These are phyloP conservation scores for Lolium perenne DNA, from an alignment of 176 grass and related monocot genomes.

Conservation along the genomic window DNA sequence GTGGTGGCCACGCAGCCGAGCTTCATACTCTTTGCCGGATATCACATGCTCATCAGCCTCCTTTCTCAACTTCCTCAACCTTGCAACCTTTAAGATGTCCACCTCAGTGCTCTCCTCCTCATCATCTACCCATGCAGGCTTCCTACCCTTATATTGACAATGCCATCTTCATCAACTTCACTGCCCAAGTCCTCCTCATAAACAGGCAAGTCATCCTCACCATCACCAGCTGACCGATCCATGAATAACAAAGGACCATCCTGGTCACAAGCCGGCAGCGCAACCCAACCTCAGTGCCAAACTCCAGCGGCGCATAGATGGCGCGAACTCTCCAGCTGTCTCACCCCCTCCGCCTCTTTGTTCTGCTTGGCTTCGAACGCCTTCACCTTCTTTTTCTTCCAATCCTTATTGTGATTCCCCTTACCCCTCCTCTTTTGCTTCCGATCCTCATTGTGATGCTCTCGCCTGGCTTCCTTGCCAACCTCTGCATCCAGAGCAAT, in stretches of 20 bases:
- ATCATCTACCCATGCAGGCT: conserved; percentile 73
- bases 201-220: conserved; percentile 23
- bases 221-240: conserved; percentile 51
- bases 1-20: conserved; percentile 61
- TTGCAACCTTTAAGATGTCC: conserved; percentile 62
- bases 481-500: conserved; percentile 10
- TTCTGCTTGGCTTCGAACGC: conserved; percentile 23
- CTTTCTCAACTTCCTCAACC: conserved; percentile 80
- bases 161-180: conserved; percentile 5
- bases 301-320: conserved; percentile 54
- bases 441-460: conserved; percentile 34
- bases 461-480: conserved; percentile 36
- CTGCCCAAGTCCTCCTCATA: neutral
- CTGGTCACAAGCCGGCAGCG: neutral
- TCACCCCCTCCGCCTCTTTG: conserved; percentile 59
- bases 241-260: conserved; percentile 61
- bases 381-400: conserved; percentile 58
- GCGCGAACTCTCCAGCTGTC: conserved; percentile 54
- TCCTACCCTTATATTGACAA: conserved; percentile 35
- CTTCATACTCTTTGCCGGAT: conserved; percentile 68
- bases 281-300: conserved; percentile 51
- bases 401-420: conserved; percentile 33
- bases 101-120: conserved; percentile 68
- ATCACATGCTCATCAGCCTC: conserved; percentile 60
- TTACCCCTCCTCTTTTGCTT: conserved; percentile 55